Evolutionary conservation across 768 basidiomycete genomes (phyloP).

Genomic region (Trichaptum fuscoviolaceum): DNA sequence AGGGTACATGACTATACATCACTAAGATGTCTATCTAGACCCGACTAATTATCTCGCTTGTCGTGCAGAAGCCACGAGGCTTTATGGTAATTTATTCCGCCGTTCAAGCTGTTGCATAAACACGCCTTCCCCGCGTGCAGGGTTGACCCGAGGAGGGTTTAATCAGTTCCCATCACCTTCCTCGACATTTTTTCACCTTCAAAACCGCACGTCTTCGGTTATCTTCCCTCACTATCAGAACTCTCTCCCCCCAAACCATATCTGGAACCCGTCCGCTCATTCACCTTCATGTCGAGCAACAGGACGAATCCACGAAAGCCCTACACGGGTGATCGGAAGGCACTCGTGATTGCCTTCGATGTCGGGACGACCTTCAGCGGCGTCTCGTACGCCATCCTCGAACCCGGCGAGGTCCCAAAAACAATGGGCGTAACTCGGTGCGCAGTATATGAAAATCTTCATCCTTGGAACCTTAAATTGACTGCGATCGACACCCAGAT

Average conservation of each 20-base stretch:
- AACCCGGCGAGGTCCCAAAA: conserved; percentile 76
- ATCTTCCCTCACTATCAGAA: neutral
- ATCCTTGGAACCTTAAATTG: neutral
- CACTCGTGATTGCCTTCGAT: conserved; percentile 74
- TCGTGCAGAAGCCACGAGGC: conserved; percentile 1
- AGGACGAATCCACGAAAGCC: conserved; percentile 65
- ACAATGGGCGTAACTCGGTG: conserved; percentile 78
- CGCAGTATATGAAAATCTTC: conserved; percentile 12
- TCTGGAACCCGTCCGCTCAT: neutral
- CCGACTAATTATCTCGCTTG: conserved; percentile 13
- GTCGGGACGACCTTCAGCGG: conserved; percentile 82
- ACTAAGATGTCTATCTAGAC: conserved; percentile 31
- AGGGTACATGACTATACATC: conserved; percentile 34
- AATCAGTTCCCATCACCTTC: neutral
- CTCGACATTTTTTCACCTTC: neutral
- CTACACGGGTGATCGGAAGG: conserved; percentile 55
- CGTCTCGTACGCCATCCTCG: conserved; percentile 78
- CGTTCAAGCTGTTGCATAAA: conserved; percentile 1
- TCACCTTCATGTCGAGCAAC: neutral
- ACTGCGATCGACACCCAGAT: conserved; percentile 35
- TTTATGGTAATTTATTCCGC: conserved; percentile 1
- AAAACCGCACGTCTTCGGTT: neutral
- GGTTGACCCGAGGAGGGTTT: neutral
- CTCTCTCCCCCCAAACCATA: neutral
- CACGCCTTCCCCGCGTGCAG: neutral